Percentiles rank a stretch among this genome's conserved stretches.
Conservation (phyloP, 2,329 filamentous ascomycete genomes). For the Alternaria solani region DNA sequence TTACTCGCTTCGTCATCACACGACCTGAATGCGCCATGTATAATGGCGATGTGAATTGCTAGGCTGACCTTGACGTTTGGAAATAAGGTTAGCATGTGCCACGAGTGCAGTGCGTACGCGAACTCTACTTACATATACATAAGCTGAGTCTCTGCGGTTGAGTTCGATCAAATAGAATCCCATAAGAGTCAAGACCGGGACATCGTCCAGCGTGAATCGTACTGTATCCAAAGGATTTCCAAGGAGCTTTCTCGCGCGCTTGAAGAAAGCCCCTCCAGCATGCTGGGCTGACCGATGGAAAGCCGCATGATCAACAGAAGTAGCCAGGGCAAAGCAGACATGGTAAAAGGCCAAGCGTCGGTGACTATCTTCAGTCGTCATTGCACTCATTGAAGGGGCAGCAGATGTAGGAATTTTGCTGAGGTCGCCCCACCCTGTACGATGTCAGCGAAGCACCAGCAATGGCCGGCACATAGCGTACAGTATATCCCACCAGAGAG, state of each 20-base stretch:
- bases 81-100: neutral
- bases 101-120: neutral
- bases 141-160: conserved; percentile 40
- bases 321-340: conserved; percentile 37
- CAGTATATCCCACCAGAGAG: conserved; percentile 36
- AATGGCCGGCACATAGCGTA: conserved; percentile 6
- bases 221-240: conserved; percentile 38
- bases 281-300: conserved; percentile 25
- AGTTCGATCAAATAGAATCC: conserved; percentile 39
- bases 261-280: conserved; percentile 36
- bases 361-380: conserved; percentile 28
- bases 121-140: conserved; percentile 31
- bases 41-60: conserved; percentile 37
- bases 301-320: conserved; percentile 24
- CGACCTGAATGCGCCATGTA: conserved; percentile 34
- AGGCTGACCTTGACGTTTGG: conserved; percentile 13
- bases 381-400: conserved; percentile 22
- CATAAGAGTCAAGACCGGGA: conserved; percentile 38
- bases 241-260: conserved; percentile 33
- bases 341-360: conserved; percentile 36
- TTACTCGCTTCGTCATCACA: conserved; percentile 30
- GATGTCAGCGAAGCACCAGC: neutral
- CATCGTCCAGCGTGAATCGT: conserved; percentile 34
- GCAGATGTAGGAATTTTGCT: conserved; percentile 18
- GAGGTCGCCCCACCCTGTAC: conserved; percentile 34